These are phyloP conservation scores for Ceratocystis ficicola DNA, from an alignment of 2,329 filamentous ascomycete genomes.

Conservation along the genomic window DNA sequence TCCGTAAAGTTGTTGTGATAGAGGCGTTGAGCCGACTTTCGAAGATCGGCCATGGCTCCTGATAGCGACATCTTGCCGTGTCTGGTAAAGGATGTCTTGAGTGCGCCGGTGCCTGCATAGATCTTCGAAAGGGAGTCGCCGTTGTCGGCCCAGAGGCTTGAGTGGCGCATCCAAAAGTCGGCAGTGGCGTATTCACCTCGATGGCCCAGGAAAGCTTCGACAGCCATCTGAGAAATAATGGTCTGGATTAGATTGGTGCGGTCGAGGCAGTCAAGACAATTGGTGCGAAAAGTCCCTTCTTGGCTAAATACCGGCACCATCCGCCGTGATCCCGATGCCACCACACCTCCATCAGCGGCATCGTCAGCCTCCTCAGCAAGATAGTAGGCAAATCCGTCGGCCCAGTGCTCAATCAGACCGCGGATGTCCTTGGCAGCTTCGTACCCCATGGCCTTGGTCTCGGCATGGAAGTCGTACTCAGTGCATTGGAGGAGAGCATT, in stretches of 20 bases:
- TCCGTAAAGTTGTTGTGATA: constrained; percentile 98
- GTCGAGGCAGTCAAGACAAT: constrained; percentile 91
- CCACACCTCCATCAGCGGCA: constrained; percentile 32
- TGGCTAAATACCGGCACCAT: constrained; percentile 71
- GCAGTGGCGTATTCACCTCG: constrained; percentile 54
- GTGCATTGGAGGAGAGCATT: constrained; percentile 68
- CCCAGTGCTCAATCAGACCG: constrained; percentile 62
- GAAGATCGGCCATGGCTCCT: constrained; percentile 84
- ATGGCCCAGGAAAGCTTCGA: constrained; percentile 72
- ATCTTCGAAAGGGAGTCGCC: constrained; percentile 89
- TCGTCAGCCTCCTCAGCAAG: constrained; percentile 62
- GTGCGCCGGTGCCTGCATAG: constrained; percentile 87
- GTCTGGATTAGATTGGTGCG: constrained; percentile 94
- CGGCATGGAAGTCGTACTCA: constrained; percentile 93
- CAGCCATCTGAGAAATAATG: constrained; percentile 84
- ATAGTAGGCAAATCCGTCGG: constrained; percentile 86
- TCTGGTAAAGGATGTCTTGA: constrained; percentile 91
- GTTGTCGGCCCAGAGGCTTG: constrained; percentile 92
- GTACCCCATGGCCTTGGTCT: constrained; percentile 79
- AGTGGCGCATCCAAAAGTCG: constrained; percentile 88
- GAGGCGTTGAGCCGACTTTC: constrained; percentile 84
- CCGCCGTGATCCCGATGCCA: constrained; percentile 29
- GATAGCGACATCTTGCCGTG: constrained; percentile 92
- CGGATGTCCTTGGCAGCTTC: constrained; percentile 81
- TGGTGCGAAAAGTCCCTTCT: constrained; percentile 89